Evolutionary conservation across 768 basidiomycete species (phyloP).

Genomic region (Boletus edulis): DNA sequence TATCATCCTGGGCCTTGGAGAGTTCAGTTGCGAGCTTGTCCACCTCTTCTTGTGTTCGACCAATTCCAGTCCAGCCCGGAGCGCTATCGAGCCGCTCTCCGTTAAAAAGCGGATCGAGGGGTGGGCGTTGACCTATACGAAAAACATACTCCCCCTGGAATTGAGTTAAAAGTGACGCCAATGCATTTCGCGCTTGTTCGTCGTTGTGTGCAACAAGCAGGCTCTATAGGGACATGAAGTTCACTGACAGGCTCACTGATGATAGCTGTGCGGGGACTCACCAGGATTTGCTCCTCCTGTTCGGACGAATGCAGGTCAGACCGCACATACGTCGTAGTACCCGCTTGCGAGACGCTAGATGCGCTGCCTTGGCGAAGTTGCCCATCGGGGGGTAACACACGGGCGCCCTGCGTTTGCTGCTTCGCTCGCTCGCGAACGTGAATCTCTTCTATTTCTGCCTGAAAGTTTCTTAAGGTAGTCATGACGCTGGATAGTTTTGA

Average conservation of each 20-base stretch:
- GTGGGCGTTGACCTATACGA: conserved; percentile 67
- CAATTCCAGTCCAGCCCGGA: conserved; percentile 54
- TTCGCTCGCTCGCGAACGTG: conserved; percentile 63
- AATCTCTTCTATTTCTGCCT: conserved; percentile 77
- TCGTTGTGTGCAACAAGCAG: conserved; percentile 42
- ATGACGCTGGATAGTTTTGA: conserved; percentile 13
- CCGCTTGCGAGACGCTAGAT: not conserved
- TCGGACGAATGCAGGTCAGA: conserved; percentile 7
- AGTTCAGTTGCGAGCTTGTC: conserved; percentile 44
- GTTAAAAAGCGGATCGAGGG: conserved; percentile 52
- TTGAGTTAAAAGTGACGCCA: conserved; percentile 67
- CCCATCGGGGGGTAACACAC: conserved; percentile 15
- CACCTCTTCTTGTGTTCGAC: conserved; percentile 52
- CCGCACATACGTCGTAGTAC: not conserved
- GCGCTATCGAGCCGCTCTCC: conserved; percentile 46
- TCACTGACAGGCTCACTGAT: not conserved
- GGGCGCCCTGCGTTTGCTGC: conserved; percentile 42
- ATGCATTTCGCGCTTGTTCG: conserved; percentile 57
- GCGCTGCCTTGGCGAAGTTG: conserved; percentile 50
- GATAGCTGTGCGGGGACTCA: conserved; percentile 2
- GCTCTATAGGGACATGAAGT: conserved; percentile 30
- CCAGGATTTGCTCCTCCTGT: conserved; percentile 18
- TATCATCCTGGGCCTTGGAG: conserved; percentile 59
- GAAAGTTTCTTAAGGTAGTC: conserved; percentile 39
- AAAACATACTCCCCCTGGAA: conserved; percentile 73